Evolutionary conservation across 1,284 basidiomycete species (phyloP), one percentile per base, ranked within the genome.

Genomic region (Mrakiaceae sp.): DNA sequence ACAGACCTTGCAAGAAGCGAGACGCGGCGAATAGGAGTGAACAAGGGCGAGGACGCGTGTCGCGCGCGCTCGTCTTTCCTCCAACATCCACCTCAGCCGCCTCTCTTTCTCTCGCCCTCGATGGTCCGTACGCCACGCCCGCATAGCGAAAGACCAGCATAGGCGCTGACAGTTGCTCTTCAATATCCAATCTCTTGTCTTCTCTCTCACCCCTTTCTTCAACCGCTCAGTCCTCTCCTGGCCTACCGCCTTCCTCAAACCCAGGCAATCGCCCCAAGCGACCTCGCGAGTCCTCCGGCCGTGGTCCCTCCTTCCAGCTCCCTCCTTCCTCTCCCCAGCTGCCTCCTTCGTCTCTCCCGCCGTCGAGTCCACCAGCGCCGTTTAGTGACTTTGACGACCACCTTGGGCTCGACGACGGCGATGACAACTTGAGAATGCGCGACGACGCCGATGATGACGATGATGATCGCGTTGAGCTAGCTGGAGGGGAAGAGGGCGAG

Each of bases 351-450:
- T 89, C 87, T 16, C 77, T 90, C 8, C 88, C 88, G 0, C 88
- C 88, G 4, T 88, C 87, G 3, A 90, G 88, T 8, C 89, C 90
- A 3, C 88, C 85, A 3, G 81, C 84, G 0, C 85, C 87, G 0
- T 92, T 93, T 73, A 88, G 87, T 3, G 92, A 94, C 71, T 89
- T 89, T 11, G 90, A 90, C 57, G 90, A 92, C 53, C 86, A 86
- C 63, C 81, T 85, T 39, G 87, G 92, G 66, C 85, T 82, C 0
- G 81, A 90, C 27, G 80, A 75, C 65, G 87, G 90, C 70, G 78
- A 86, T 39, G 83, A 84, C 50, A 86, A 84, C 67, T 82, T 76
- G 70, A 67, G 75, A 60, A 71, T 67, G 5, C 70, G 72, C 62
- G 80, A 89, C n/a, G 79, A 72, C 64, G 86, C 87, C 70, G 78